Conservation (phyloP, 768 basidiomycete species). For the Crassisporium funariophilum region DNA sequence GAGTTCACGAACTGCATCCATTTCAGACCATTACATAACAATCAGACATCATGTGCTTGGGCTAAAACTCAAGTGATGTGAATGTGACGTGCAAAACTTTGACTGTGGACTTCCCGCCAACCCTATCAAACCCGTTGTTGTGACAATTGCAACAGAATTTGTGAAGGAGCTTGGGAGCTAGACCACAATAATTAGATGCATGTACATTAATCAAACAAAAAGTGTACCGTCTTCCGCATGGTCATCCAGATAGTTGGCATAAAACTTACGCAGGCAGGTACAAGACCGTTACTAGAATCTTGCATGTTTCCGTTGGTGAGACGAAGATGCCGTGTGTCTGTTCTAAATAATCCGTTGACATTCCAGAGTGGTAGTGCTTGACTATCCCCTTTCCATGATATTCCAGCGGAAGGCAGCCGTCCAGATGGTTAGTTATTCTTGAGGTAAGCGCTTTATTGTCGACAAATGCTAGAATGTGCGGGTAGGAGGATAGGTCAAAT, state of each 20-base stretch:
- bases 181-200: neutral
- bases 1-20: no score
- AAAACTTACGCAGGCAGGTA: constrained; percentile 8
- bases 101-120: no score
- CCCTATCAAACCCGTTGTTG: constrained; percentile 3
- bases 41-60: no score
- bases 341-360: constrained; percentile 28
- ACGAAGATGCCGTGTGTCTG: constrained; percentile 17
- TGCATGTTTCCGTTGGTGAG: constrained; percentile 10
- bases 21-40: no score
- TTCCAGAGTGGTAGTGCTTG: constrained; percentile 26
- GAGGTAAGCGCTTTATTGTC: constrained; percentile 6
- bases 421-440: constrained; percentile 3
- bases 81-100: no score
- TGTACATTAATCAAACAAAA: neutral
- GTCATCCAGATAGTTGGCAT: constrained; percentile 17
- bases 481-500: constrained; percentile 12
- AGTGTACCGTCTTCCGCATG: constrained; percentile 2
- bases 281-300: constrained; percentile 9
- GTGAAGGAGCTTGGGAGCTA: neutral
- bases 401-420: constrained; percentile 11
- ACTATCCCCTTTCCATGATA: constrained; percentile 16
- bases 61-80: no score
- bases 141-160: constrained; percentile 12
- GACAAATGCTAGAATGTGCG: constrained; percentile 19